These are phyloP conservation scores for Lumnitzera littorea DNA, from an alignment of 345 rosid genomes.

Conservation along the genomic window DNA sequence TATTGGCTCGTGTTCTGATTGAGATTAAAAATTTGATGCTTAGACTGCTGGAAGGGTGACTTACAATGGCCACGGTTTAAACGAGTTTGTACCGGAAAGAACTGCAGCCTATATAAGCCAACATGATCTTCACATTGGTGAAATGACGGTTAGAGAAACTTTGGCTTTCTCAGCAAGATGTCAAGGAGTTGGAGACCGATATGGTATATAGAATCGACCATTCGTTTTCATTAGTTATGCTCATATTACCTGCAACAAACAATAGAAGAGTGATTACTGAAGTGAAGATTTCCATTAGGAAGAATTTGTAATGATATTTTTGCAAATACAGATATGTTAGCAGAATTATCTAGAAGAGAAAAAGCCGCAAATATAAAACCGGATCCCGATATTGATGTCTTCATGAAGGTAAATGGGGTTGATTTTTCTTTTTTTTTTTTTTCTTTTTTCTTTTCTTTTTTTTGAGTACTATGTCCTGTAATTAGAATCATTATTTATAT, in stretches of 20 bases:
- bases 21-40: not conserved
- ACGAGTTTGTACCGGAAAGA: slow-evolving; percentile 42
- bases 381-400: slow-evolving; percentile 33
- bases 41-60: slow-evolving; percentile 40
- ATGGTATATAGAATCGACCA: slow-evolving; percentile 17
- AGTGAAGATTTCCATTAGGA: no score
- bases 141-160: slow-evolving; percentile 87
- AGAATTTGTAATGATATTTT: not conserved
- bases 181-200: slow-evolving; percentile 62
- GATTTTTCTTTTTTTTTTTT: not conserved
- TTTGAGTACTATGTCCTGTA: not conserved
- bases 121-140: slow-evolving; percentile 68
- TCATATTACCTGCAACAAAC: no score
- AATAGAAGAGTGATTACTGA: no score
- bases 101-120: slow-evolving; percentile 65
- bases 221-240: no score
- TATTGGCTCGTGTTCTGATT: not conserved
- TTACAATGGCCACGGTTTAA: slow-evolving; percentile 37
- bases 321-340: slow-evolving; percentile 25
- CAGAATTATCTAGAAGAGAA: slow-evolving; percentile 40
- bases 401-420: slow-evolving; percentile 30
- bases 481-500: not conserved
- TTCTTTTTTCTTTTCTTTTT: no score
- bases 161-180: slow-evolving; percentile 77
- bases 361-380: slow-evolving; percentile 34